Evolutionary conservation across 75 land plant species (phyloP).

Genomic region (Pseudotsuga menziesii): DNA sequence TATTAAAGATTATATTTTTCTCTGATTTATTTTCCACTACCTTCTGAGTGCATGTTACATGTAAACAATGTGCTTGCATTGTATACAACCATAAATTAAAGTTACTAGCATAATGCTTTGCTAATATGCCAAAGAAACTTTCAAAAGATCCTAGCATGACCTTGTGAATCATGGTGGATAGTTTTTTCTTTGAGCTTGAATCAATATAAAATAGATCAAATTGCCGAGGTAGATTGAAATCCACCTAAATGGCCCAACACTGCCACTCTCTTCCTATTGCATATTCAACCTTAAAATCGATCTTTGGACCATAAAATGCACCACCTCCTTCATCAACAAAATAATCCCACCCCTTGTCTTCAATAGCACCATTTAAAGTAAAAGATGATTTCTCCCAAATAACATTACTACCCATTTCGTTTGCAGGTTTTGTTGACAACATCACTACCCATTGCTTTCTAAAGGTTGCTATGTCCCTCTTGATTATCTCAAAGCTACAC

Average conservation of each 20-base stretch:
- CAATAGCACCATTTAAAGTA: conserved; percentile 81
- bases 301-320: conserved; percentile 98
- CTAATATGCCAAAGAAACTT: conserved; percentile 87
- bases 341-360: conserved; percentile 94
- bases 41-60: conserved; percentile 84
- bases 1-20: too few relatives aligned
- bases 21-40: neutral
- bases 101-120: conserved; percentile 94
- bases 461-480: too few relatives aligned
- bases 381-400: conserved; percentile 92
- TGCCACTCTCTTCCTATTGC: conserved; percentile 99
- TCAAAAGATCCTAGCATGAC: conserved; percentile 94
- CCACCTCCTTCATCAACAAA: conserved; percentile 96
- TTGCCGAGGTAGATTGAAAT: conserved; percentile 88
- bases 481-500: too few relatives aligned
- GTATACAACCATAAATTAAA: conserved; percentile 96
- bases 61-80: conserved; percentile 82
- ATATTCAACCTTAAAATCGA: conserved; percentile 97
- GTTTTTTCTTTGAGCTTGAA: conserved; percentile 60
- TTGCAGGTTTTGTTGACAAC: conserved; percentile 83
- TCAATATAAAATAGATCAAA: conserved; percentile 88
- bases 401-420: conserved; percentile 86
- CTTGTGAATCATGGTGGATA: conserved; percentile 95
- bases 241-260: conserved; percentile 96
- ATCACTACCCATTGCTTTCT: conserved; percentile 53